Percentiles rank a stretch among this genome's conserved stretches.
Evolutionary conservation across 1,284 basidiomycete genomes (phyloP).

Genomic region (Tilletia horrida): DNA sequence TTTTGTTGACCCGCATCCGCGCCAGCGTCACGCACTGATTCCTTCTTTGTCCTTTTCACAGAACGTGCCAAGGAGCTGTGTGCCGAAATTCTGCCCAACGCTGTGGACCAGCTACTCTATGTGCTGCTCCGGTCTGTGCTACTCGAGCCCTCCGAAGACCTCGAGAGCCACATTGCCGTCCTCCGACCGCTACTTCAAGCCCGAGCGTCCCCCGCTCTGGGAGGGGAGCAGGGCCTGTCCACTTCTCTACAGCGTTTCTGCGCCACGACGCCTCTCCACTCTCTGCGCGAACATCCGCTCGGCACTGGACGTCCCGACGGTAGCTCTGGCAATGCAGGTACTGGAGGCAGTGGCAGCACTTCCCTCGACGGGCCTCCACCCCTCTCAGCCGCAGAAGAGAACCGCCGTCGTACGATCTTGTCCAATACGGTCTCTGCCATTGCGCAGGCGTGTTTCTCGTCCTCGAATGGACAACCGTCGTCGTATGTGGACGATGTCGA

Average conservation of each 20-base stretch:
- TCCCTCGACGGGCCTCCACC: not conserved
- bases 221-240: not conserved
- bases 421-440: not conserved
- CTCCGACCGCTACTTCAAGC: constrained; percentile 4
- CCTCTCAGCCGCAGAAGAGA: not conserved
- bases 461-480: too few species aligned
- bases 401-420: not conserved
- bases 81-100: not conserved
- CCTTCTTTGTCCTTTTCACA: not conserved
- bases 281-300: not conserved
- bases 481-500: not conserved
- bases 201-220: not conserved
- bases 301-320: too few species aligned
- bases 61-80: not conserved
- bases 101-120: not conserved
- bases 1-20: not conserved
- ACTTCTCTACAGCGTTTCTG: not conserved
- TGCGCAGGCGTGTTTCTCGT: not conserved
- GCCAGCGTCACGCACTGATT: not conserved
- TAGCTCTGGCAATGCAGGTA: not conserved
- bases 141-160: constrained; percentile 12
- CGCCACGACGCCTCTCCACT: not conserved
- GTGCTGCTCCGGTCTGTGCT: not conserved
- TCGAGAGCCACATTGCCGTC: not conserved
- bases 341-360: not conserved